Conservation (phyloP, 139 green algal genomes). For the Yamagishiella unicocca region DNA sequence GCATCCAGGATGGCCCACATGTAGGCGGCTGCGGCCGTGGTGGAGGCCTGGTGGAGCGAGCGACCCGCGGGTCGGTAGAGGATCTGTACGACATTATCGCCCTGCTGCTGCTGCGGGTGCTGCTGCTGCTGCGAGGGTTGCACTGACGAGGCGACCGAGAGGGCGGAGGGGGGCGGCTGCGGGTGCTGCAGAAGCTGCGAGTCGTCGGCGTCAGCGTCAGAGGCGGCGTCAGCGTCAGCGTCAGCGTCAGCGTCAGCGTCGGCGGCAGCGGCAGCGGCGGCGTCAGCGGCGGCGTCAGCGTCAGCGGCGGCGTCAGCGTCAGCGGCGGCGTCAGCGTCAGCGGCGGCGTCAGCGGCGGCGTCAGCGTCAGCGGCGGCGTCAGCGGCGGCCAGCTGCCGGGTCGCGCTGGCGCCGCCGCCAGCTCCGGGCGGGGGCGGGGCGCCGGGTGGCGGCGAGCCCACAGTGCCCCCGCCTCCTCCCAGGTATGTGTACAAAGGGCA, state of each 20-base stretch:
- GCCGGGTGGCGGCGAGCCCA: neutral
- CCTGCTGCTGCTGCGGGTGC: neutral
- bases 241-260: neutral
- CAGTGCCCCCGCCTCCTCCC: neutral
- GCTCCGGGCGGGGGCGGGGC: too few relatives aligned
- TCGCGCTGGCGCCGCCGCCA: neutral
- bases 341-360: too few relatives aligned
- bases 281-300: neutral
- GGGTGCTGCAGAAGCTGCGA: neutral
- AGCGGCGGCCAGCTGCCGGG: neutral
- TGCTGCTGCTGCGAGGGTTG: neutral
- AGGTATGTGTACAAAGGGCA: conserved; percentile 5
- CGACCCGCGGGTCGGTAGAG: neutral
- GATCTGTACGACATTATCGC: too few relatives aligned
- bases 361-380: neutral
- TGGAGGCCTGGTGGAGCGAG: neutral
- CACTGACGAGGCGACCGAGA: too few relatives aligned
- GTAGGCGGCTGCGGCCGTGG: neutral
- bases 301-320: neutral
- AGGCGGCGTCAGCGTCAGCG: neutral
- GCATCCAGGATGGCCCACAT: neutral
- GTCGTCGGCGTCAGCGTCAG: neutral
- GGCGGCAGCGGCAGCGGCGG: neutral
- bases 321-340: neutral
- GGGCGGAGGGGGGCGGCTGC: neutral